Evolutionary conservation across 148 eudicot species (phyloP), one percentile per base, ranked within the genome.

Genomic region (Persicaria tinctoria): DNA sequence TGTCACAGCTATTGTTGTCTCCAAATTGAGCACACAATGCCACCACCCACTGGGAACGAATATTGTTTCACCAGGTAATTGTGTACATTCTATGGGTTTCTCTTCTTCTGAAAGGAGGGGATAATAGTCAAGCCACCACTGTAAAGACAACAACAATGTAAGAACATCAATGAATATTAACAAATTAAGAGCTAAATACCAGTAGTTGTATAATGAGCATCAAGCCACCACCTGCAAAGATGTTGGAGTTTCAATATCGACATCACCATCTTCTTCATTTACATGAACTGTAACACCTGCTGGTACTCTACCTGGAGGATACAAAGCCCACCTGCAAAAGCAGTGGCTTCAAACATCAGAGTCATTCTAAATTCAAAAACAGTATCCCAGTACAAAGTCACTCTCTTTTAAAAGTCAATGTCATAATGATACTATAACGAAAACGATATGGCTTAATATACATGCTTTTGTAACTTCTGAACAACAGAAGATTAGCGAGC

Each of bases 71-170:
- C 98, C 97, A 20, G 98, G 97, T 79, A 92, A 73, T 78, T 95
- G 98, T 48, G 97, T 95, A 80, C 89, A 90, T 77, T 95, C 97
- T 73, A 95, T 86, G 73, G 98, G 98, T 83, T 92, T 95, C 73
- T 92, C 91, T 86, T 90, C 88, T 73, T 86, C 90, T 46, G 89
- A 83, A 68, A 95, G 92, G 57, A 95, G 91, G 23, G 98, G 96
- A 81, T 95, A 95, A 84, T 76, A 89, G 72, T 95, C 98, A 81
- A 95, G 91, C 98, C 98, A 95, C 98, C 98, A 95, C 98, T 95
- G 76, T 16, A 46, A 73, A 78, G 78, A 80, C 66, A 72, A n/a
- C 64, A 73, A 54, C 49, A 72, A 17, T 32, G 27, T 63, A 57
- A 63, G 38, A 55, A 74, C 20, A 64, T 50, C 47, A 46, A 47